Evolutionary conservation across 495 filamentous ascomycete genomes (phyloP).

Genomic region (Paragyromitra xinjiangensis): DNA sequence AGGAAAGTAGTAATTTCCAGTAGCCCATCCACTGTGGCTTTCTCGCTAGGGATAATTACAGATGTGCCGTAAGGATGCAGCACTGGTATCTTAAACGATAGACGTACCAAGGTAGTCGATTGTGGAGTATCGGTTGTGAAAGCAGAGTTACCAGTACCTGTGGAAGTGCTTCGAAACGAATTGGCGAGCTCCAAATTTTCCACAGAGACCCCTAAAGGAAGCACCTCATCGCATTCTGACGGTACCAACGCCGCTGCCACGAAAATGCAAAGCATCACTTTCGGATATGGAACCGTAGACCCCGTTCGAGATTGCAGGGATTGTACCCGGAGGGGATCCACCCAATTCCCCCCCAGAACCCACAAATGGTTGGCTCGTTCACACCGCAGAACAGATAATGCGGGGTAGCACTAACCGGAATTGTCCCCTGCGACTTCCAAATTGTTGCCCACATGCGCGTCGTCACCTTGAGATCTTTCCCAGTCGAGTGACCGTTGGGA

Average conservation of each 20-base stretch:
- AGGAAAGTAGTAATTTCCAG: slow-evolving; percentile 7
- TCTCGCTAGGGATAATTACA: slow-evolving; percentile 16
- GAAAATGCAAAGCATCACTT: slow-evolving; percentile 32
- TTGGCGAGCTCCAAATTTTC: background rate
- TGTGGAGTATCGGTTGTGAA: background rate
- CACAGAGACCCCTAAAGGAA: background rate
- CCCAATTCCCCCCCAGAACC: slow-evolving; percentile 13
- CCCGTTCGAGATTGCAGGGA: slow-evolving; percentile 27
- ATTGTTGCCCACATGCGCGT: slow-evolving; percentile 27
- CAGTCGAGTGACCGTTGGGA: slow-evolving; percentile 28
- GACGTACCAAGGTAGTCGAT: background rate
- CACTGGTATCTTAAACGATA: background rate
- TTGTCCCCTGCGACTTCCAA: slow-evolving; percentile 22
- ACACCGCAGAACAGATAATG: slow-evolving; percentile 14
- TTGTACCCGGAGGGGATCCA: slow-evolving; percentile 18
- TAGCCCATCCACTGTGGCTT: slow-evolving; percentile 5
- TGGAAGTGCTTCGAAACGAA: background rate
- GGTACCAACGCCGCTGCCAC: background rate
- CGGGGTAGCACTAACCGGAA: slow-evolving; percentile 36
- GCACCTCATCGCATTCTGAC: background rate
- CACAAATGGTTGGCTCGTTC: slow-evolving; percentile 12
- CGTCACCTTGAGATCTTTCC: slow-evolving; percentile 32
- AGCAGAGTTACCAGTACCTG: slow-evolving; percentile 10
- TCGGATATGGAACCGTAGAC: slow-evolving; percentile 35
- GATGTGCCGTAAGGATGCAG: slow-evolving; percentile 16